A percentile compares a stretch with the other conserved stretches of the same genome.
Conservation (phyloP, 768 basidiomycete genomes). For the Kwoniella pini region DNA sequence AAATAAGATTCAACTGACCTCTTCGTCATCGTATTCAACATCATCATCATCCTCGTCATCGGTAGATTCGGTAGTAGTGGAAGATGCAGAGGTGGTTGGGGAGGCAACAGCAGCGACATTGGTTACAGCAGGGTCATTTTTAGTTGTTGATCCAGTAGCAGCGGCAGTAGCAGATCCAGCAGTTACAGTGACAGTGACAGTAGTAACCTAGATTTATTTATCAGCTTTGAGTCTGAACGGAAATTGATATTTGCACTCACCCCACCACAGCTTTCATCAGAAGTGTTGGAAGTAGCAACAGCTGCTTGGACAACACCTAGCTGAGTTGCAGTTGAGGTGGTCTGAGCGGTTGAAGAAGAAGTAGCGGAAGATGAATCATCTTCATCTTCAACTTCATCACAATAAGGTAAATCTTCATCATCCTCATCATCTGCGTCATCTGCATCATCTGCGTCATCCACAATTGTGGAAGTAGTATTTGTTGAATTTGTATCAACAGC, state of each 20-base stretch:
- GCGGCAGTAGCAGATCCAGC: slow-evolving; percentile 5
- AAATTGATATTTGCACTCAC: slow-evolving; percentile 18
- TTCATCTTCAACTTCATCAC: slow-evolving; percentile 19
- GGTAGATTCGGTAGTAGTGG: background rate
- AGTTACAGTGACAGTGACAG: slow-evolving; percentile 37
- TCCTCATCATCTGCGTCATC: slow-evolving; percentile 20
- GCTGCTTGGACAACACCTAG: slow-evolving; percentile 14
- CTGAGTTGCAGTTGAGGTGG: slow-evolving; percentile 1
- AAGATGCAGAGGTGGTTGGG: background rate
- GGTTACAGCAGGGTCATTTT: background rate
- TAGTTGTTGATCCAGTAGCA: background rate
- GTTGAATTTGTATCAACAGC: background rate
- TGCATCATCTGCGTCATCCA: slow-evolving; percentile 15
- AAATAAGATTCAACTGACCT: too few species aligned
- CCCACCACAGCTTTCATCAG: slow-evolving; percentile 25
- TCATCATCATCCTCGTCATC: slow-evolving; percentile 13
- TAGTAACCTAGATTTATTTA: slow-evolving; percentile 20
- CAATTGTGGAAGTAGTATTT: background rate
- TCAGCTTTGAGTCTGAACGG: background rate
- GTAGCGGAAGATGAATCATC: background rate
- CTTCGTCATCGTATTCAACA: slow-evolving; percentile 8
- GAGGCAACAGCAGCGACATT: slow-evolving; percentile 14
- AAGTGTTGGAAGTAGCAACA: slow-evolving; percentile 3
- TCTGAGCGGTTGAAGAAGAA: background rate
- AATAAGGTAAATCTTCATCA: slow-evolving; percentile 22